Percentiles rank a stretch among this genome's conserved stretches.
Evolutionary conservation across 1,284 basidiomycete genomes (phyloP).

Genomic region (Ceratobasidium theobromae): DNA sequence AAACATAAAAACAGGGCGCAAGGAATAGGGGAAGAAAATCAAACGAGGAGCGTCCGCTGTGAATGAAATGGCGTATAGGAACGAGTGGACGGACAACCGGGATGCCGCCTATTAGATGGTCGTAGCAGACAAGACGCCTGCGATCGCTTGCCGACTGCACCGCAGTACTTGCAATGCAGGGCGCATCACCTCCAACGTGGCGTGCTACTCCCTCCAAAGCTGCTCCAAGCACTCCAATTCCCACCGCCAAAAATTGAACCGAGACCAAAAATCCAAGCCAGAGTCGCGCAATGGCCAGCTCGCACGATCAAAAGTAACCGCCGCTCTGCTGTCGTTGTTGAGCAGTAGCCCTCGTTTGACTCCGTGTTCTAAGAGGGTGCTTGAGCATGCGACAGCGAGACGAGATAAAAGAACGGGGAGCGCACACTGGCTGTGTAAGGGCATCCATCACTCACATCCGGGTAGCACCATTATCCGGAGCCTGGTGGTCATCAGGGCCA

Average conservation of each 20-base stretch:
- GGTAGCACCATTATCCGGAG: constrained; percentile 33
- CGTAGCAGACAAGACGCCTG: not conserved
- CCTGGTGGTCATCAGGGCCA: constrained; percentile 33
- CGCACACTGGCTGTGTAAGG: constrained; percentile 34
- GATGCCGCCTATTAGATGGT: not conserved
- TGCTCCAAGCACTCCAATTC: constrained; percentile 5
- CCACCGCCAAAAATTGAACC: not conserved
- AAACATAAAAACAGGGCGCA: not conserved
- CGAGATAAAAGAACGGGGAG: constrained; percentile 14
- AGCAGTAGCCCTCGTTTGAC: constrained; percentile 33
- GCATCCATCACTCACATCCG: constrained; percentile 32
- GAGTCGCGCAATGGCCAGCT: not conserved
- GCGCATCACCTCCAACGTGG: not conserved
- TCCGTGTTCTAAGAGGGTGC: constrained; percentile 32
- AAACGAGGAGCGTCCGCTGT: constrained; percentile 29
- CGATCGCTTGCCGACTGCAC: not conserved
- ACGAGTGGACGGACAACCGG: not conserved
- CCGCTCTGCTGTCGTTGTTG: constrained; percentile 25
- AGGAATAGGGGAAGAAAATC: constrained; percentile 1
- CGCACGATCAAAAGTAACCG: constrained; percentile 29
- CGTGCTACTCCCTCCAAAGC: constrained; percentile 29
- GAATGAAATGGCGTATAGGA: not conserved
- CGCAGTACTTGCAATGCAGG: not conserved
- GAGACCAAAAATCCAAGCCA: not conserved
- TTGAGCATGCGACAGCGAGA: constrained; percentile 9